These are phyloP conservation scores for Fusarium agapanthi DNA, from an alignment of 2,329 filamentous ascomycete species.

Conservation along the genomic window DNA sequence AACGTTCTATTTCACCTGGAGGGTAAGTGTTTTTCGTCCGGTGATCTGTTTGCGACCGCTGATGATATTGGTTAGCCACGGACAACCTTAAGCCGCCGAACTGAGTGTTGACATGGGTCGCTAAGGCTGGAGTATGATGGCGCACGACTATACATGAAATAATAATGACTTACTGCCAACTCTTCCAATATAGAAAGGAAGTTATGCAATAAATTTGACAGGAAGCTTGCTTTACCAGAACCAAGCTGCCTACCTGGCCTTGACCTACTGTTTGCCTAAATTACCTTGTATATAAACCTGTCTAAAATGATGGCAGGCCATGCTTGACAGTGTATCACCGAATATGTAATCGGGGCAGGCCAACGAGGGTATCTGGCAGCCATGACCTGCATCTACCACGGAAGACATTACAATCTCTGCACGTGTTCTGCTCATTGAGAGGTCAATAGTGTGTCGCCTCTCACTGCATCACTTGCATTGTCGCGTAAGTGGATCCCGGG, in stretches of 20 bases:
- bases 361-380: neutral
- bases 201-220: neutral
- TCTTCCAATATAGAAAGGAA: neutral
- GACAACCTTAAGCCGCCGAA: constrained; percentile 81
- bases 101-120: constrained; percentile 1
- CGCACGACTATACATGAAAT: constrained; percentile 22
- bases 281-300: neutral
- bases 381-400: neutral
- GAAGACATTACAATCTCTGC: neutral
- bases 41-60: neutral
- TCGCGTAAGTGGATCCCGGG: constrained; percentile 33
- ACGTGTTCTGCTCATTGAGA: neutral
- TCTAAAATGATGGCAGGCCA: neutral
- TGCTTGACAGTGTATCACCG: neutral
- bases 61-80: constrained; percentile 66
- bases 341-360: neutral
- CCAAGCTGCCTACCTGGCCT: neutral
- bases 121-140: neutral
- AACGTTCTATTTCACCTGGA: constrained; percentile 97
- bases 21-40: constrained; percentile 64
- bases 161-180: constrained; percentile 7
- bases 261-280: neutral
- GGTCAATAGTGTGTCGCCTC: neutral
- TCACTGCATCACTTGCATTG: neutral
- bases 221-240: too few relatives aligned